phyloP scores from a whole-genome alignment of 2,329 filamentous ascomycete genomes.

The Aspergillus sergii region DNA sequence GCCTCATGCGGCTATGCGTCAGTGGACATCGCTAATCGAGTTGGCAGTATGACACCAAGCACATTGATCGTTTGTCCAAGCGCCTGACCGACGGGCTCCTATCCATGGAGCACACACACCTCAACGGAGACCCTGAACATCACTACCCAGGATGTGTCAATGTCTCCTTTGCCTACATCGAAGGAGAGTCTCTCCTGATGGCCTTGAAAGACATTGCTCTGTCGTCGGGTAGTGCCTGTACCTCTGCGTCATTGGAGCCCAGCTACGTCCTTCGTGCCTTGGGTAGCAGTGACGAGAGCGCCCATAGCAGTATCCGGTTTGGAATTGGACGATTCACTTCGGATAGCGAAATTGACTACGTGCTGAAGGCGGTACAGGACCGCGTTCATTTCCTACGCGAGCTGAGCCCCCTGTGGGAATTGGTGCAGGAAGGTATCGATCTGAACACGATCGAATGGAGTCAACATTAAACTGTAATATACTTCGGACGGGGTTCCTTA shows the following conservation, averaged over 20 bases:
- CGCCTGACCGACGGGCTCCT: slow-evolving; percentile 81
- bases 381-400: slow-evolving; percentile 91
- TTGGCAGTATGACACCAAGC: slow-evolving; percentile 87
- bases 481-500: not conserved
- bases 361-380: slow-evolving; percentile 88
- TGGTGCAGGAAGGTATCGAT: slow-evolving; percentile 96
- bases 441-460: slow-evolving; percentile 97
- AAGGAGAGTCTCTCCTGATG: slow-evolving; percentile 97
- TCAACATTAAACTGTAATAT: slow-evolving; percentile 62
- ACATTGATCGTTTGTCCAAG: slow-evolving; percentile 80
- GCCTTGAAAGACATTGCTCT: slow-evolving; percentile 96
- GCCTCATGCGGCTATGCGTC: slow-evolving; percentile 6
- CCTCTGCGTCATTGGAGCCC: slow-evolving; percentile 92
- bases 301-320: slow-evolving; percentile 96
- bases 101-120: slow-evolving; percentile 83
- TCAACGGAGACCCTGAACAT: slow-evolving; percentile 80
- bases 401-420: slow-evolving; percentile 92
- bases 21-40: slow-evolving; percentile 11
- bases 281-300: slow-evolving; percentile 95
- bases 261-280: slow-evolving; percentile 94
- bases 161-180: slow-evolving; percentile 96
- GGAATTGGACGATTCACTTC: slow-evolving; percentile 97
- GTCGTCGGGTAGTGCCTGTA: slow-evolving; percentile 95
- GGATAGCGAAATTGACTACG: slow-evolving; percentile 93
- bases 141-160: slow-evolving; percentile 98